These are phyloP conservation scores for Colletotrichum caudatum DNA, from an alignment of 2,329 filamentous ascomycete genomes.

Conservation along the genomic window DNA sequence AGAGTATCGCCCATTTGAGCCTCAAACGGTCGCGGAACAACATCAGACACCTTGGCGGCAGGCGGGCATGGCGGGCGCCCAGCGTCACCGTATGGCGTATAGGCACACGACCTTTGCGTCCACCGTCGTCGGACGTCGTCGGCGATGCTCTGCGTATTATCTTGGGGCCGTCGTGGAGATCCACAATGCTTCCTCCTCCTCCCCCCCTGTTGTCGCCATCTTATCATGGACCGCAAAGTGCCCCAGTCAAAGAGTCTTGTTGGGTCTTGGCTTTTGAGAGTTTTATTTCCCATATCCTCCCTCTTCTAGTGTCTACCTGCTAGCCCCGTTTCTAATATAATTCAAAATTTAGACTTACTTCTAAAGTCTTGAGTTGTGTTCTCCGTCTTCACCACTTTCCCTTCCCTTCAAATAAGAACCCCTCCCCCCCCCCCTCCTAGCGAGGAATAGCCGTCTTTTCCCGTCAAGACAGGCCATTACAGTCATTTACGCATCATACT, in stretches of 20 bases:
- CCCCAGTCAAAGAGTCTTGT: slow-evolving; percentile 11
- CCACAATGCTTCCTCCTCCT: neutral
- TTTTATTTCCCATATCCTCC: neutral
- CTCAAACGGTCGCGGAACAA: slow-evolving; percentile 41
- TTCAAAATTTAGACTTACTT: slow-evolving; percentile 38
- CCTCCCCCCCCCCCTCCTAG: slow-evolving; percentile 31
- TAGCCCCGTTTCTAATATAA: slow-evolving; percentile 29
- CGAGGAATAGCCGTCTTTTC: slow-evolving; percentile 30
- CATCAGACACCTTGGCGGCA: slow-evolving; percentile 37
- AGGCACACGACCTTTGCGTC: neutral
- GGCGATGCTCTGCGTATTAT: slow-evolving; percentile 9
- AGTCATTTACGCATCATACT: slow-evolving; percentile 32
- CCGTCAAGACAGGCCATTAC: slow-evolving; percentile 23
- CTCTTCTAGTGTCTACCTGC: slow-evolving; percentile 16
- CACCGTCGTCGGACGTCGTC: slow-evolving; percentile 15
- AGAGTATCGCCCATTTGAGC: slow-evolving; percentile 34
- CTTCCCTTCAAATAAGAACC: slow-evolving; percentile 1
- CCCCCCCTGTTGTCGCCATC: slow-evolving; percentile 16
- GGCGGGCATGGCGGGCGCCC: slow-evolving; percentile 12
- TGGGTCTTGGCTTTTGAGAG: slow-evolving; percentile 19
- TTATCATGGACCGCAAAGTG: slow-evolving; percentile 23
- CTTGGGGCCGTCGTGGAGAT: neutral
- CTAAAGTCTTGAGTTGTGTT: slow-evolving; percentile 1
- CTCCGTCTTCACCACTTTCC: slow-evolving; percentile 14
- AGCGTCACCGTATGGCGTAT: slow-evolving; percentile 5